Base-by-base conservation (phyloP, 73 alveolate genomes). In the Paramecium bursaria region DNA sequence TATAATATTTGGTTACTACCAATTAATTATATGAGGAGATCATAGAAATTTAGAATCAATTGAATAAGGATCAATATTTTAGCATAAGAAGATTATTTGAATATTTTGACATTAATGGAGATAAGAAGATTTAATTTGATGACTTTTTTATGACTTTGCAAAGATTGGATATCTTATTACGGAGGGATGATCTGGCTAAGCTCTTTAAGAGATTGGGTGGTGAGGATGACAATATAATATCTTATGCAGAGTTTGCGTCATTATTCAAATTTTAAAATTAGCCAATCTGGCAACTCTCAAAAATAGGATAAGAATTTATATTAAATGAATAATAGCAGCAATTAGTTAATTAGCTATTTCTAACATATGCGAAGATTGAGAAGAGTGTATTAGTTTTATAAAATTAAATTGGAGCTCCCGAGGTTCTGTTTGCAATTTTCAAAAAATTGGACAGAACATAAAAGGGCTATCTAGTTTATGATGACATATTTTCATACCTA, bases 61-160 rank as follows among this genome's bases (percentile, higher is more conserved):
- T 67, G 4, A 67, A 67, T 67, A 67, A 42, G 33, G 82, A 67
- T 67, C 82, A 53, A 67, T 21, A 44, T 19, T 67, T 67, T 67
- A 67, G 55, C 27, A 39, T 67, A 5, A 39, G 82, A 57, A 67
- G 44, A 21, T 47, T 67, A 4, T 67, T 67, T 35, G 82, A 67
- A 42, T 67, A 25, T 30, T 67, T 67, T 42, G 82, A 67, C 44
- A 47, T 27, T 19, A 67, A 67, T 67, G 82, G 82, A 10, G 82
- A 67, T 67, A 31, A 57, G 44, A 67, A 67, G 27, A 9, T 67
- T 21, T 27, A 67, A 67, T 42, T 67, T n/a, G 82, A 67, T 3
- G 82, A 67, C 44, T 67, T 67, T 35, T 25, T 67, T 39, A 31
- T 67, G 39, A 67, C 82, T 31, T 39, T 67, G 27, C 25, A 67